These are phyloP conservation scores for Lepraria neglecta DNA, from an alignment of 495 filamentous ascomycete species.

Conservation along the genomic window DNA sequence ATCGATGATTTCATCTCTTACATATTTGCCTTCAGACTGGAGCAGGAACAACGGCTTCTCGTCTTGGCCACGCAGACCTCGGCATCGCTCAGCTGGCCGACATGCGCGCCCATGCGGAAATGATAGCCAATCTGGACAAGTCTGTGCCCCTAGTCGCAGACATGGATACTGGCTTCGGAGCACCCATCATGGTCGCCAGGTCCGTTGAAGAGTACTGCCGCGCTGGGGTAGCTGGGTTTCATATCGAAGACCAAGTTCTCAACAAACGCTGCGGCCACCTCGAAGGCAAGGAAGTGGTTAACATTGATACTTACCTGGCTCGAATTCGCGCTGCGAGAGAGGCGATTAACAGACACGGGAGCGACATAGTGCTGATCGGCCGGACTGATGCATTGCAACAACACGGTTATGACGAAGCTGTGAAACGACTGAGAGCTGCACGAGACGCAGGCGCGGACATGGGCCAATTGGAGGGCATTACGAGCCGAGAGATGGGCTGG, in stretches of 20 bases:
- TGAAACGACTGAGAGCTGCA: slow-evolving; percentile 50
- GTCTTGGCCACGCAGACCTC: slow-evolving; percentile 59
- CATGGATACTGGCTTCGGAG: slow-evolving; percentile 59
- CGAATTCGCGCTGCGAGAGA: slow-evolving; percentile 49
- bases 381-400: slow-evolving; percentile 59
- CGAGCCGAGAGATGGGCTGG: slow-evolving; percentile 45
- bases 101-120: slow-evolving; percentile 58
- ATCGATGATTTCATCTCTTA: slow-evolving; percentile 11
- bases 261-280: slow-evolving; percentile 62
- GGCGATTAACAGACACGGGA: slow-evolving; percentile 42
- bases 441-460: slow-evolving; percentile 54
- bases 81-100: slow-evolving; percentile 58
- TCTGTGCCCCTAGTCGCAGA: slow-evolving; percentile 61
- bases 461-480: slow-evolving; percentile 57
- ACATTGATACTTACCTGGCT: slow-evolving; percentile 42
- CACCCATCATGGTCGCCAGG: slow-evolving; percentile 53
- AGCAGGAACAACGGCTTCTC: slow-evolving; percentile 58
- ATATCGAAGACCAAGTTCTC: slow-evolving; percentile 65
- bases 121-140: slow-evolving; percentile 59
- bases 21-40: slow-evolving; percentile 47
- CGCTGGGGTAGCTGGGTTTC: slow-evolving; percentile 61
- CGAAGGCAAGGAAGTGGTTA: slow-evolving; percentile 54
- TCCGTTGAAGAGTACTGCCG: slow-evolving; percentile 55
- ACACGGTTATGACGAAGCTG: slow-evolving; percentile 56
- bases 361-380: slow-evolving; percentile 62